Conservation (phyloP, 306 rosid species). For the Lathyrus aphaca region DNA sequence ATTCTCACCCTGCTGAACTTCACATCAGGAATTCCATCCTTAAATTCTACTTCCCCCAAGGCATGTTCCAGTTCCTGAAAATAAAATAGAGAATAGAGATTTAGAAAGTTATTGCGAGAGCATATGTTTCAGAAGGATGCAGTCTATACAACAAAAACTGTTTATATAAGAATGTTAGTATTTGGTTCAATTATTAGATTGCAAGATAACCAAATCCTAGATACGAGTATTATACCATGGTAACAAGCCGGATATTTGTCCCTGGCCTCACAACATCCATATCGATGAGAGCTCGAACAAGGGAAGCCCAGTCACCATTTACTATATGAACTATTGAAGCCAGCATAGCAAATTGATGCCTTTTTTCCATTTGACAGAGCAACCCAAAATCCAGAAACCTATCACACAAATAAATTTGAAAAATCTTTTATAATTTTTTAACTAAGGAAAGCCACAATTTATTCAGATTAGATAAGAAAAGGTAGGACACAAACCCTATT, state of each 20-base stretch:
- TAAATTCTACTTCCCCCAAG: conserved; percentile 84
- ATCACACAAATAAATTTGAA: conserved; percentile 33
- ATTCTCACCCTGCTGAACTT: conserved; percentile 91
- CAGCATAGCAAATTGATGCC: conserved; percentile 91
- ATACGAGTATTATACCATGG: conserved; percentile 57
- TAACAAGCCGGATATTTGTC: conserved; percentile 74
- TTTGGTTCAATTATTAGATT: conserved; percentile 32
- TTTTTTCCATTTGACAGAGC: conserved; percentile 96
- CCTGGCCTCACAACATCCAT: conserved; percentile 94
- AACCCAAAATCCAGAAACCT: conserved; percentile 98
- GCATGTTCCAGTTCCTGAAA: conserved; percentile 92
- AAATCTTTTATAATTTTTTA: conserved; percentile 9
- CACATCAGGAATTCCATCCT: conserved; percentile 89
- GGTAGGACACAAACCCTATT: conserved; percentile 62
- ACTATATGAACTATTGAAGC: conserved; percentile 97
- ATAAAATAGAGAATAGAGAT: conserved; percentile 32
- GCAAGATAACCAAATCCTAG: conserved; percentile 33
- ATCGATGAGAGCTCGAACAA: conserved; percentile 69
- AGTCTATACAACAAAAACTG: conserved; percentile 19
- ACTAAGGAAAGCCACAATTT: conserved; percentile 30
- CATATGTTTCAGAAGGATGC: conserved; percentile 27
- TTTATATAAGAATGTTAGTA: conserved; percentile 28
- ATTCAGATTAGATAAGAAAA: conserved; percentile 27
- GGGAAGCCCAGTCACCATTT: conserved; percentile 95
- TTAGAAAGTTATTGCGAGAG: conserved; percentile 25